Evolutionary conservation across 1,139 yeast species (phyloP).

Genomic region (Schwanniomyces etchellsii): DNA sequence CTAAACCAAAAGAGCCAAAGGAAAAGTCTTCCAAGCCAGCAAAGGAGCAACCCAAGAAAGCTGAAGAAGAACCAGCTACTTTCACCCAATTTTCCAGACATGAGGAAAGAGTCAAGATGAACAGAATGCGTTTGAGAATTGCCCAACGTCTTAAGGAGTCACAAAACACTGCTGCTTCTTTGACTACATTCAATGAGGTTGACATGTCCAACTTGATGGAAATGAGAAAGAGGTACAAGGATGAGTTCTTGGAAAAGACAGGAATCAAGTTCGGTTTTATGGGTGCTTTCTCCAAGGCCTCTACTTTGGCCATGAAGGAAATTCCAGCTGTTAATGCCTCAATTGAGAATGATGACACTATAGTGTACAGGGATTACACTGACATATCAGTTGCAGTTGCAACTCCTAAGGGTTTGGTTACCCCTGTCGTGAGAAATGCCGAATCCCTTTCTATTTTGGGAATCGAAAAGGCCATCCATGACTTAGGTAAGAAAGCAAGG

Average conservation of each 20-base stretch:
- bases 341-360: conserved; percentile 87
- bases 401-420: conserved; percentile 98
- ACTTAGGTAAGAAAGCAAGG: conserved; percentile 89
- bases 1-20: conserved; percentile 17
- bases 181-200: conserved; percentile 96
- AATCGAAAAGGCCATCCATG: conserved; percentile 79
- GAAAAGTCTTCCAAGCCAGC: conserved; percentile 15
- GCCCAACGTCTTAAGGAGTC: conserved; percentile 99
- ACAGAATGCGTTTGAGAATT: conserved; percentile 98
- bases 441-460: conserved; percentile 87
- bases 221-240: conserved; percentile 95
- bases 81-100: conserved; percentile 70
- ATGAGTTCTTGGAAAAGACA: conserved; percentile 88
- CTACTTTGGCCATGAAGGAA: conserved; percentile 88
- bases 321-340: conserved; percentile 95
- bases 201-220: conserved; percentile 92
- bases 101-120: conserved; percentile 95
- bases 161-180: conserved; percentile 97
- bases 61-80: conserved; percentile 30
- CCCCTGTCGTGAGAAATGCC: conserved; percentile 97
- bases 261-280: conserved; percentile 96
- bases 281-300: conserved; percentile 98
- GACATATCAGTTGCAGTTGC: conserved; percentile 98
- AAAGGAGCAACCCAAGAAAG: conserved; percentile 19
- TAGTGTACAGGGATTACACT: conserved; percentile 93